Percentiles rank a stretch among this genome's conserved stretches.
phyloP scores from a whole-genome alignment of 2,329 filamentous ascomycete species.

The Parascedosporium putredinis region DNA sequence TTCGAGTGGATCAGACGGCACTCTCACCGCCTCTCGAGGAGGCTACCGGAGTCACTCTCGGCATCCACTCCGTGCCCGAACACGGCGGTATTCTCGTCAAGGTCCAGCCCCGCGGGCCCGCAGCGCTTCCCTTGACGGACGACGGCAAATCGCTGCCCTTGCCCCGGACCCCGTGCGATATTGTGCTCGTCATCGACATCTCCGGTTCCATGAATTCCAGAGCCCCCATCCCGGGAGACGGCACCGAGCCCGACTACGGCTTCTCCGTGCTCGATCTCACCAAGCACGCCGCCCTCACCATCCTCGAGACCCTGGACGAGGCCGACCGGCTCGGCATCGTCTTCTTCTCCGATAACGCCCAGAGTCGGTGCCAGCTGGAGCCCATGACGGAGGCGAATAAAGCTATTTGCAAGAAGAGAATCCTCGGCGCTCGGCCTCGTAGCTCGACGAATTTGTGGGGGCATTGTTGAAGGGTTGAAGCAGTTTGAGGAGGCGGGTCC shows the following conservation, averaged over 20 bases:
- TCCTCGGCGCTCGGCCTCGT: conserved; percentile 29
- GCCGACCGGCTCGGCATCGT: conserved; percentile 47
- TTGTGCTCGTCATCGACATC: conserved; percentile 52
- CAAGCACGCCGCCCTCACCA: conserved; percentile 49
- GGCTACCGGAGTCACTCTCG: too few species aligned
- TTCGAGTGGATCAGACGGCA: too few species aligned
- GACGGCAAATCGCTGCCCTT: too few species aligned
- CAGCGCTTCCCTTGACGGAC: too few species aligned
- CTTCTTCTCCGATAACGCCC: conserved; percentile 34
- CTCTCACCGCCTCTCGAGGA: too few species aligned
- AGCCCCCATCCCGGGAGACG: conserved; percentile 35
- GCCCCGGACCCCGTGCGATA: conserved; percentile 42
- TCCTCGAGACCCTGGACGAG: conserved; percentile 44
- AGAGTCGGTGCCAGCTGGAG: conserved; percentile 33
- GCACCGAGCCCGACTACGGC: conserved; percentile 34
- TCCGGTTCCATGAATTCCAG: conserved; percentile 43
- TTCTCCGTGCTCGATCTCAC: conserved; percentile 47
- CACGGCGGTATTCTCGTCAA: too few species aligned
- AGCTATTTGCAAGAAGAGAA: conserved; percentile 24
- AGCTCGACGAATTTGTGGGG: conserved; percentile 48
- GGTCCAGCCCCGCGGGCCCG: too few species aligned
- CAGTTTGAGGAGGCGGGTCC: conserved; percentile 28
- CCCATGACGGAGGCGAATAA: conserved; percentile 39
- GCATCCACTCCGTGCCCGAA: too few species aligned
- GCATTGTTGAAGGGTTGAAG: conserved; percentile 38